A percentile compares a stretch with the other conserved stretches of the same genome.
These are phyloP conservation scores for Lentinula boryana DNA, from an alignment of 768 basidiomycete genomes.

Conservation along the genomic window DNA sequence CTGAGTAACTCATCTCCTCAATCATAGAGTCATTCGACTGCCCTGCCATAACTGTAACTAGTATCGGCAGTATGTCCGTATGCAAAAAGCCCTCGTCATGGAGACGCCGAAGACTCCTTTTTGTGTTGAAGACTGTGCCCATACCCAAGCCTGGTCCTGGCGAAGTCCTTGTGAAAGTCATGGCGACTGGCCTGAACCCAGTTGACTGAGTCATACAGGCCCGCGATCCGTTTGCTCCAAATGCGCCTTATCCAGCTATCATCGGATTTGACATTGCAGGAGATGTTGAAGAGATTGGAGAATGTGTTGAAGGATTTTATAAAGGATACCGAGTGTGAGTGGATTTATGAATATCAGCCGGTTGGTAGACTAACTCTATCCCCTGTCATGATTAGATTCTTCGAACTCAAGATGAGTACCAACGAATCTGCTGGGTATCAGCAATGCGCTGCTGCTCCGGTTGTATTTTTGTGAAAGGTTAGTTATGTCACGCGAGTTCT, in stretches of 20 bases:
- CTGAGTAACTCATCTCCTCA: no score
- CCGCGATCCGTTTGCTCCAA: constrained; percentile 21
- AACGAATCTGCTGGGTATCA: constrained; percentile 37
- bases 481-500: constrained; percentile 2
- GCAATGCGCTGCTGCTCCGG: constrained; percentile 34
- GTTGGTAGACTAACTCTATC: not conserved
- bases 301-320: constrained; percentile 40
- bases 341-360: not conserved
- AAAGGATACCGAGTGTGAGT: constrained; percentile 50
- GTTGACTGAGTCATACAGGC: constrained; percentile 25
- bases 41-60: no score
- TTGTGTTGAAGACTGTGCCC: not conserved
- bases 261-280: constrained; percentile 48
- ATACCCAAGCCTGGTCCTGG: not conserved
- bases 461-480: constrained; percentile 36
- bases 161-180: not conserved
- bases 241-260: constrained; percentile 37
- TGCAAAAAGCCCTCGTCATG: no score
- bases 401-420: constrained; percentile 26
- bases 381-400: constrained; percentile 24
- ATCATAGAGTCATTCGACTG: no score
- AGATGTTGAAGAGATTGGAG: constrained; percentile 43
- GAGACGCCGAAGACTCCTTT: no score
- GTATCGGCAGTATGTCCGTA: no score
- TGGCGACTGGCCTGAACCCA: not conserved